Percentiles rank a stretch among this genome's conserved stretches.
These are phyloP conservation scores for Elaeis guineensis DNA, from an alignment of 176 grass and related monocot species.

Conservation along the genomic window DNA sequence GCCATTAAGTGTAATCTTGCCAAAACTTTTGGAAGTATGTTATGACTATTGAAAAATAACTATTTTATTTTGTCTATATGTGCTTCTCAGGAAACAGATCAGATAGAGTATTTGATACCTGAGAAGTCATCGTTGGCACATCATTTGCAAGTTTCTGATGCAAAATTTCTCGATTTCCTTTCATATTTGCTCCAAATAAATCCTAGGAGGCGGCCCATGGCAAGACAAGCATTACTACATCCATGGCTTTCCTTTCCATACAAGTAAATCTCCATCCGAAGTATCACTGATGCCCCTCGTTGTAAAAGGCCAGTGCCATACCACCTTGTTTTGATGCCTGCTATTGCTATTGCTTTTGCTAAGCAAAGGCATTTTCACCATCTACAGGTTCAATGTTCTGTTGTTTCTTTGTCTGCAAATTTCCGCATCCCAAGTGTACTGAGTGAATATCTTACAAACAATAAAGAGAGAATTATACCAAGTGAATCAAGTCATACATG, in stretches of 20 bases:
- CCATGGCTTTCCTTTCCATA: slow-evolving; percentile 71
- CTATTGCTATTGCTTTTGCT: too few species aligned
- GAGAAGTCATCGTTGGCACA: slow-evolving; percentile 61
- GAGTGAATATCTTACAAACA: too few species aligned
- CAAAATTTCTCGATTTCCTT: slow-evolving; percentile 77
- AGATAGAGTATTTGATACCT: slow-evolving; percentile 60
- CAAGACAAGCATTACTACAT: slow-evolving; percentile 69
- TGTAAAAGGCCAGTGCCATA: too few species aligned
- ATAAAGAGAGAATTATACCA: too few species aligned
- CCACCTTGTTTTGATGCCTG: too few species aligned
- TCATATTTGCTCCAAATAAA: slow-evolving; percentile 88
- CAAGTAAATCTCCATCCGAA: slow-evolving; percentile 2
- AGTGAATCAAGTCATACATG: too few species aligned
- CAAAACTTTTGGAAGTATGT: not conserved
- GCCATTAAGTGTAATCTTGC: not conserved
- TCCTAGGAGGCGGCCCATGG: slow-evolving; percentile 71
- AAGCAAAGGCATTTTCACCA: too few species aligned
- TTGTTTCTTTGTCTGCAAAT: too few species aligned
- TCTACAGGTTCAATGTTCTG: too few species aligned
- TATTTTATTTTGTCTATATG: not conserved
- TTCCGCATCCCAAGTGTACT: too few species aligned
- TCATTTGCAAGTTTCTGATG: slow-evolving; percentile 54
- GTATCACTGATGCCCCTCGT: too few species aligned
- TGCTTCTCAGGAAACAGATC: slow-evolving; percentile 55
- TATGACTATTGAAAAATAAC: not conserved